These are phyloP conservation scores for Syncephalastrum contaminatum DNA, from an alignment of 371 early-diverging fungal species.

Conservation along the genomic window DNA sequence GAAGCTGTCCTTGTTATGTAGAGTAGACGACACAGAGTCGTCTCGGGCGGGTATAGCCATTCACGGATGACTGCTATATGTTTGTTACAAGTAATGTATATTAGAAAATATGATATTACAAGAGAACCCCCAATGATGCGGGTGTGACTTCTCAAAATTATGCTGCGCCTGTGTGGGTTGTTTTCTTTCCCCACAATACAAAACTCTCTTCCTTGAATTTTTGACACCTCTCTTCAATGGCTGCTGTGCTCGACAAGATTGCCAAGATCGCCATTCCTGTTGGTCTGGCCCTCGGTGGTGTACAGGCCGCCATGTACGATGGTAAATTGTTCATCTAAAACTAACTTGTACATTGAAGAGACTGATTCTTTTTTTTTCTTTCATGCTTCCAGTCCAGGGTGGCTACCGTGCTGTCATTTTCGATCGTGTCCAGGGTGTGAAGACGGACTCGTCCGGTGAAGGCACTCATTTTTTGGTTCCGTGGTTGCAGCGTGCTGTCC, in stretches of 20 bases:
- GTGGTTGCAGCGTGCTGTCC: slow-evolving; percentile 79
- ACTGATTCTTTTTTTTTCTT: not conserved
- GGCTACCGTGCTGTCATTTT: slow-evolving; percentile 96
- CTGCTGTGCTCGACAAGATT: slow-evolving; percentile 49
- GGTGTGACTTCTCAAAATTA: too few relatives aligned
- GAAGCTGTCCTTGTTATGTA: slow-evolving; percentile 22
- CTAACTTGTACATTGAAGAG: not conserved
- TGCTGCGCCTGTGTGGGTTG: too few relatives aligned
- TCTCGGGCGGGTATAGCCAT: too few relatives aligned
- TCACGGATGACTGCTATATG: too few relatives aligned
- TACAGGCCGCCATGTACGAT: slow-evolving; percentile 87
- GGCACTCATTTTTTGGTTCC: slow-evolving; percentile 97
- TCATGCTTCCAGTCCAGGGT: slow-evolving; percentile 72
- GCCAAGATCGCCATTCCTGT: slow-evolving; percentile 64
- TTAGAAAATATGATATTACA: too few relatives aligned
- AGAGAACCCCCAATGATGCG: too few relatives aligned
- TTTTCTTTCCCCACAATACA: too few relatives aligned
- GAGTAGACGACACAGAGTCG: not conserved
- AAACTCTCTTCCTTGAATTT: not conserved
- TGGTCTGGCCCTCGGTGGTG: slow-evolving; percentile 61
- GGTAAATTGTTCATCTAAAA: slow-evolving; percentile 51
- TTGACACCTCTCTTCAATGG: slow-evolving; percentile 13
- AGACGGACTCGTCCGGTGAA: slow-evolving; percentile 74
- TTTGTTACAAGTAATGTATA: too few relatives aligned
- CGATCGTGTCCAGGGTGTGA: slow-evolving; percentile 93